A percentile compares a stretch with the other conserved stretches of the same genome.
Conservation (phyloP, 148 eudicot genomes). For the Gaultheria prostrata region DNA sequence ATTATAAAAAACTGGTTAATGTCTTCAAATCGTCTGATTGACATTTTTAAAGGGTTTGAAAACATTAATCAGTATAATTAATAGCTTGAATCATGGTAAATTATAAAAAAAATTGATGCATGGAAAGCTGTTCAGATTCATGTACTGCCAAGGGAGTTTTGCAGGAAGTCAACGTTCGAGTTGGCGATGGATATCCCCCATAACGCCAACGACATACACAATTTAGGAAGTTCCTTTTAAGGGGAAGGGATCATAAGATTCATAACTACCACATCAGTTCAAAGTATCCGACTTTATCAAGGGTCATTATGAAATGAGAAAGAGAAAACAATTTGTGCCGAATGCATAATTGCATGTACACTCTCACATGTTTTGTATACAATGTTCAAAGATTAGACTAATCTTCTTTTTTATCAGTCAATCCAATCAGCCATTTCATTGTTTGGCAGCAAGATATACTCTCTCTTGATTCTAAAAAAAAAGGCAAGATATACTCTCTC, state of each 20-base stretch:
- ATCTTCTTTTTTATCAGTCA: neutral
- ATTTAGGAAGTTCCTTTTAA: neutral
- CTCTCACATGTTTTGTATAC: neutral
- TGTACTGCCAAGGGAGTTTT: slow-evolving; percentile 74
- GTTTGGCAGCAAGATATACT: neutral
- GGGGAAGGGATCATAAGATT: neutral
- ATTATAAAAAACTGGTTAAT: too few species aligned
- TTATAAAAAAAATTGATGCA: too few species aligned
- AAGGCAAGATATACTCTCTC: neutral
- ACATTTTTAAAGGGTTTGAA: too few species aligned
- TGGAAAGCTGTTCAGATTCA: slow-evolving; percentile 73
- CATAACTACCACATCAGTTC: slow-evolving; percentile 6
- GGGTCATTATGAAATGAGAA: neutral
- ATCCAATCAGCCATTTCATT: neutral
- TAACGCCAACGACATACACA: too few species aligned
- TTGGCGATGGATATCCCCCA: slow-evolving; percentile 7
- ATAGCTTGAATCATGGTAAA: too few species aligned
- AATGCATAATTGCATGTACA: neutral
- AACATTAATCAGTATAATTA: too few species aligned
- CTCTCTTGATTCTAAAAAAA: neutral
- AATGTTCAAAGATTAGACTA: neutral
- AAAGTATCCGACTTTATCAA: neutral
- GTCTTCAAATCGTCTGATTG: too few species aligned
- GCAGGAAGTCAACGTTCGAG: slow-evolving; percentile 74
- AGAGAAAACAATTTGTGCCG: neutral